phyloP scores from a whole-genome alignment of 768 basidiomycete genomes.

The Pleurotus ostreatus region DNA sequence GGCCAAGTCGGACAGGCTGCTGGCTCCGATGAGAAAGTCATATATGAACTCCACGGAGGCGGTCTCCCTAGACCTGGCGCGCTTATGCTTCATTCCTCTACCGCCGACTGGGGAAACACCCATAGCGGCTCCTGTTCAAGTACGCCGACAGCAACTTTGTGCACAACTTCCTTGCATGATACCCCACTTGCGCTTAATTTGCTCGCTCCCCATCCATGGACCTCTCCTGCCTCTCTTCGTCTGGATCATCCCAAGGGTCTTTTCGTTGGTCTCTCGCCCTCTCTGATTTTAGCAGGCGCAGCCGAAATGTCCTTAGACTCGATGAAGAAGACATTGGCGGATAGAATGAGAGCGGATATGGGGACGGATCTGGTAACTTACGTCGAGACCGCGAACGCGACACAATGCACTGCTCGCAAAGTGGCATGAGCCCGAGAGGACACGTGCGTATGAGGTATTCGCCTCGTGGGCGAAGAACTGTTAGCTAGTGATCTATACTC shows the following conservation, averaged over 20 bases:
- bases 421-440: constrained; percentile 25
- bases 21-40: constrained; percentile 26
- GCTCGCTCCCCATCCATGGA: constrained; percentile 24
- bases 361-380: constrained; percentile 15
- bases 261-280: constrained; percentile 23
- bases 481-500: too few species aligned
- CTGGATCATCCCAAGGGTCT: constrained; percentile 18
- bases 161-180: constrained; percentile 12
- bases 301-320: constrained; percentile 29
- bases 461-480: neutral
- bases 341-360: constrained; percentile 26
- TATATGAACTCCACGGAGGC: constrained; percentile 29
- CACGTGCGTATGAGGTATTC: constrained; percentile 5
- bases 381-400: constrained; percentile 11
- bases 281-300: constrained; percentile 29
- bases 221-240: constrained; percentile 30
- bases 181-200: constrained; percentile 20
- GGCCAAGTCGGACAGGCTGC: constrained; percentile 11
- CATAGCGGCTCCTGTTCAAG: constrained; percentile 16
- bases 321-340: constrained; percentile 20
- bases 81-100: constrained; percentile 29
- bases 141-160: constrained; percentile 19
- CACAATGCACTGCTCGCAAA: constrained; percentile 19
- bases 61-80: constrained; percentile 18
- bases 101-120: constrained; percentile 22